Evolutionary conservation across 208 protist species (phyloP), one percentile per base, ranked within the genome.

Genomic region (Wallacemonas sp.): DNA sequence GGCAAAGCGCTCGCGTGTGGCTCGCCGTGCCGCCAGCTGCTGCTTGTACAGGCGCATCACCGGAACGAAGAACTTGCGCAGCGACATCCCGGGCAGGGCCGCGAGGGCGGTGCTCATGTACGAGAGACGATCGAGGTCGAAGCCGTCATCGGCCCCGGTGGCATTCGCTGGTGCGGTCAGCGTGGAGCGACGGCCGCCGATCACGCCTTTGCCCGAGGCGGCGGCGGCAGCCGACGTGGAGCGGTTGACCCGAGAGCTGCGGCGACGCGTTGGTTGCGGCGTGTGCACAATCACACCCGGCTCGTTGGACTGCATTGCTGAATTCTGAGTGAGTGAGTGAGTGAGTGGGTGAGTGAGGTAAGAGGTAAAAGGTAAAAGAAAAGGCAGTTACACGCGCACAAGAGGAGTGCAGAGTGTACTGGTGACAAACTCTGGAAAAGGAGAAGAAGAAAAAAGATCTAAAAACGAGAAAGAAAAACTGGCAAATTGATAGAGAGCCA

Each of bases 81-180:
- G 74, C 4, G 82, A 66, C 26, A 75, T 72, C 16, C 89, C 89
- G 0, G 86, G 84, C 32, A 91, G 20, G 25, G 86, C 84, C 54
- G 77, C 72, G 12, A 95, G 82, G 39, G 89, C 84, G n/a, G 89
- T 95, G 67, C 82, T 84, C 12, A 95, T 79, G 74, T 89, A 91
- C n/a, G 77, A 78, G n/a, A 89, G 54, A 0, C 89, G 82, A 29
- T 95, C 89, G 16, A 85, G 52, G 18, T 82, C 66, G 55, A 90
- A 71, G 39, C 70, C 42, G n/a, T 76, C 20, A 23, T 39, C 38
- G 46, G 31, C 22, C 22, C 0, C 49, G 20, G 5, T 57, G 28
- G 39, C 18, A 22, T 23, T 12, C 5, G 20, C 38, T n/a, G 25
- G 26, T 5, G 18, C 57, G 52, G 49, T 16, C 2, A 65, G 32